A percentile compares a stretch with the other conserved stretches of the same genome.
Evolutionary conservation across 2,329 filamentous ascomycete genomes (phyloP).

Genomic region (Fusarium globosum): DNA sequence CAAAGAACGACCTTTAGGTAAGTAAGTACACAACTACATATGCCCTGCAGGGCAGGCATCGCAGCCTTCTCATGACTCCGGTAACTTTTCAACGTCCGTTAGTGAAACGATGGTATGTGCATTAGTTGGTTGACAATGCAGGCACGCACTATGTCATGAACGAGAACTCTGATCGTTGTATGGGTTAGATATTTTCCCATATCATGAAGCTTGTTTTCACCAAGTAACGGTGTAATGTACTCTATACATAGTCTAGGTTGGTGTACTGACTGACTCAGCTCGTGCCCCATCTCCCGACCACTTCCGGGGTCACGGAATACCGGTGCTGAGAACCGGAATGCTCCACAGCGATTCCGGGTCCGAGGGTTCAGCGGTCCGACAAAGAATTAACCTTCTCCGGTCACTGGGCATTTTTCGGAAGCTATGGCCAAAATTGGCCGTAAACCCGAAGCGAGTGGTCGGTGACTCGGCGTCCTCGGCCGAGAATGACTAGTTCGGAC

Average conservation of each 20-base stretch:
- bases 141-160: background rate
- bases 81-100: slow-evolving; percentile 6
- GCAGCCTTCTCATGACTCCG: background rate
- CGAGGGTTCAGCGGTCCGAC: slow-evolving; percentile 2
- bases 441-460: background rate
- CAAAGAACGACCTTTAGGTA: background rate
- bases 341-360: slow-evolving; percentile 3
- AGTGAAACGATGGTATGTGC: slow-evolving; percentile 1
- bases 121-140: background rate
- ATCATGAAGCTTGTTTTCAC: background rate
- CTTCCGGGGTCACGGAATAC: background rate
- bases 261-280: slow-evolving; percentile 3
- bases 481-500: background rate
- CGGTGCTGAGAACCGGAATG: background rate
- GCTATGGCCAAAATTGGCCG: background rate
- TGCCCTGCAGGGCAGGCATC: background rate
- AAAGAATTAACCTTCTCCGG: background rate
- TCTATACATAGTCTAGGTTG: background rate
- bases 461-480: slow-evolving; percentile 2
- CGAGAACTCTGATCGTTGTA: background rate
- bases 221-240: background rate
- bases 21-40: background rate
- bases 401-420: background rate
- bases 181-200: background rate
- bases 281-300: background rate